Conservation (phyloP, 1,284 basidiomycete genomes). For the Austroboletus niveus region DNA sequence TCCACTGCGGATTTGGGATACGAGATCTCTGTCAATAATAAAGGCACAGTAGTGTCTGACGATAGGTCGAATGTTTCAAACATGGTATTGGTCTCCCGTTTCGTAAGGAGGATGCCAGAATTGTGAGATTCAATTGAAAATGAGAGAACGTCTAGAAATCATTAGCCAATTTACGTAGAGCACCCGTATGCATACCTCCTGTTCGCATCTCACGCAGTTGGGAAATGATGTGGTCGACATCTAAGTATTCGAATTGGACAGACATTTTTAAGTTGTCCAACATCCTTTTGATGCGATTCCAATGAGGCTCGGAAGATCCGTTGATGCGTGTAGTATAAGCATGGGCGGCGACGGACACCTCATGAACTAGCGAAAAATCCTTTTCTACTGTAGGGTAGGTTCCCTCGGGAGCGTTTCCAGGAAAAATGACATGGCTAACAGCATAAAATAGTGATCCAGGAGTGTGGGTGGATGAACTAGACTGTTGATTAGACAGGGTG, state of each 20-base stretch:
- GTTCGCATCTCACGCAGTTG: background rate
- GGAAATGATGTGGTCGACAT: background rate
- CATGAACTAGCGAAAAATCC: background rate
- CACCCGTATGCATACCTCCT: background rate
- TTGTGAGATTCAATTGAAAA: background rate
- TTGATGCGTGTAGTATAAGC: slow-evolving; percentile 1
- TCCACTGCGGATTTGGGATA: background rate
- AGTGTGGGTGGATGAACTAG: too few relatives aligned
- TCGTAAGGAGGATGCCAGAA: background rate
- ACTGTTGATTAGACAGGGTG: too few relatives aligned
- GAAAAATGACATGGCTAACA: too few relatives aligned
- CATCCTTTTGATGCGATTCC: slow-evolving; percentile 4
- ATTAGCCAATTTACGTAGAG: too few relatives aligned
- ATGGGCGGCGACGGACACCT: background rate
- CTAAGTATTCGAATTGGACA: background rate
- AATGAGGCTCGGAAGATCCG: background rate
- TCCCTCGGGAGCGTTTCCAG: too few relatives aligned
- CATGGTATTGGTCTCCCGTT: background rate
- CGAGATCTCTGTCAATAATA: background rate
- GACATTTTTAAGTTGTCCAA: background rate
- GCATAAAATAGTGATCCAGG: too few relatives aligned
- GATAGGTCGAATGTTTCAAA: background rate
- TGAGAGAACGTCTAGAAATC: background rate
- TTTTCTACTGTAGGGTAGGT: too few relatives aligned
- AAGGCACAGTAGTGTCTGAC: background rate